Base-by-base conservation (phyloP, 2,329 filamentous ascomycete genomes). In the Plenodomus biglobosus region DNA sequence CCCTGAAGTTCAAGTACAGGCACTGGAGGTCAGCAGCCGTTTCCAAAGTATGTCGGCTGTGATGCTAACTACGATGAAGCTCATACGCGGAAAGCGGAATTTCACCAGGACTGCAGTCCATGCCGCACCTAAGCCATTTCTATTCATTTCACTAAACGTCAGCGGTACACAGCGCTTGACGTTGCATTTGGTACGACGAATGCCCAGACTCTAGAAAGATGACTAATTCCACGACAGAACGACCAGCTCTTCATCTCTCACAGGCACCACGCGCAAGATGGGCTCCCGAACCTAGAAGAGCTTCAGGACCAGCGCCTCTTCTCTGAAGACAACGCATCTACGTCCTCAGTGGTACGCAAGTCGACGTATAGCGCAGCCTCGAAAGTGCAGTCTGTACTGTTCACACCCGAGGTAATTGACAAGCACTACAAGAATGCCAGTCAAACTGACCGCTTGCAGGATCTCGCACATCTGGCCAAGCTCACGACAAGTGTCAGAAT, bases 211-310 rank as follows among this genome's bases (percentile, higher is more conserved):
- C 75, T 78, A 3, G 2, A 1, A 34, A 30, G 19, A 2, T 22
- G 35, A 3, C 86, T 41, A 80, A 61, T 76, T 18, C 73, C 71
- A 24, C 8, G 80, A 85, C 80, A 90, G 70, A 95, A 91, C 61
- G 90, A 97, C 50, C 84, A 88, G 55, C 86, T 97, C 58, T 90
- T 91, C 66, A 85, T 97, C 48, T 92, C 89, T 0, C 92, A 97
- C 70, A 89, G 85, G 75, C 91, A 97, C 63, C 81, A 86, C 48
- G 78, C 81, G 3, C 76, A 79, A 1, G 84, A 92, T 66, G 89
- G 87, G 0, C 87, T 91, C 53, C 79, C 85, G 3, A 88, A 94
- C 55, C 71, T 92, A 0, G 88, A 95, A 50, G 85, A 89, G 30
- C 38, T 61, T 8, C 54, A 59, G 42, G 46, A 50, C 8, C 61